Base-by-base conservation (phyloP, 1,284 basidiomycete genomes). In the Rhodotorula sp. region DNA sequence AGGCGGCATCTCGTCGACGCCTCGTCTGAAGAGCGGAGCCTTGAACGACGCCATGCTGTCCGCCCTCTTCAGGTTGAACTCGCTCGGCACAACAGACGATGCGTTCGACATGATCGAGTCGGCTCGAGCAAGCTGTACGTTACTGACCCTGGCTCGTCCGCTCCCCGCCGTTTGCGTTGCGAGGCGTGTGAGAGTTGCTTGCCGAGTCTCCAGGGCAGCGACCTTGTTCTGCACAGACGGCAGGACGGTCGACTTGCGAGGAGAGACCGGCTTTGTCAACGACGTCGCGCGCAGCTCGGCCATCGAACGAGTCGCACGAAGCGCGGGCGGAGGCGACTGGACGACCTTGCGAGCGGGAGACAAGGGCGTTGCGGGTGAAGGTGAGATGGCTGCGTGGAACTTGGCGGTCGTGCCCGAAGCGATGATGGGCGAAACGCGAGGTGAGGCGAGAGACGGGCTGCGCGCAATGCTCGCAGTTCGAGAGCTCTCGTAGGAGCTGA, bases 41-140 rank as follows among this genome's bases (percentile, higher is more conserved):
- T 75, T 72, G 71, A 75, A 75, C 26, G 62, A 65, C 4, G 62
- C 67, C 46, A 72, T 53, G 50, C 65, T 68, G 56, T 72, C 68
- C 20, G 64, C 68, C 13, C 70, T 34, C 20, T 44, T 57, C 47
- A 71, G 26, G 46, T 63, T 69, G n/a, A 62, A 47, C 28, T 73
- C 72, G 58, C 72, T 73, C 44, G 59, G 55, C 47, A 56, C 46
- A 16, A 59, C n/a, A 30, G 68, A 66, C 24, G 55, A 46, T 1
- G 66, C 62, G 46, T 22, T 71, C 63, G 66, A 65, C 30, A 53
- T 54, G 50, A 67, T 47, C 54, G 68, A 68, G 59, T 70, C 67
- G 22, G 64, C 65, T 11, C 70, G 62, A 10, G 65, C 52, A 50
- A 74, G 67, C 26, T 56, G 60, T 26, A 26, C 48, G 13, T 11